These are phyloP conservation scores for Salix brachista DNA, from an alignment of 345 rosid species.

Conservation along the genomic window DNA sequence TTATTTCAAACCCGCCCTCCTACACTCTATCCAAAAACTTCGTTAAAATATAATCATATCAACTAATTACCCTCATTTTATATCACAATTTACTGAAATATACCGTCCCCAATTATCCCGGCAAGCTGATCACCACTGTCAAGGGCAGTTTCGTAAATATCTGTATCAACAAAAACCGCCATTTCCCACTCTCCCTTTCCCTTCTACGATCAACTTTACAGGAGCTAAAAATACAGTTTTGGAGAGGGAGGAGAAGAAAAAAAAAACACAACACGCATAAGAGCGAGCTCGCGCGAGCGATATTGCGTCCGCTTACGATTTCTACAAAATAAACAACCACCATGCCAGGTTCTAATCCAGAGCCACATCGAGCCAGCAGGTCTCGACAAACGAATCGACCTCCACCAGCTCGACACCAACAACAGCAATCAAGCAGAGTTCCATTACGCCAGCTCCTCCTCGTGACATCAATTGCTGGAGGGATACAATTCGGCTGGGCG, in stretches of 20 bases:
- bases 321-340: too few species aligned
- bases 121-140: background rate
- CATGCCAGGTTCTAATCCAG: conserved; percentile 2
- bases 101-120: background rate
- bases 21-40: too few species aligned
- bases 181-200: background rate
- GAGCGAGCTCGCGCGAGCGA: too few species aligned
- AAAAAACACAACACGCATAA: too few species aligned
- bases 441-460: conserved; percentile 64
- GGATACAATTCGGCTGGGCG: conserved; percentile 98
- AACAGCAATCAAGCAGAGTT: conserved; percentile 20
- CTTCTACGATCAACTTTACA: background rate
- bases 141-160: background rate
- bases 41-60: background rate
- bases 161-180: background rate
- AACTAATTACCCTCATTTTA: background rate
- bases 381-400: conserved; percentile 14
- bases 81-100: background rate
- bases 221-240: background rate
- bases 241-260: too few species aligned
- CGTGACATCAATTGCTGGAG: conserved; percentile 88
- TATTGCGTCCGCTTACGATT: too few species aligned
- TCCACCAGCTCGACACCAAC: conserved; percentile 15
- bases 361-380: conserved; percentile 14
- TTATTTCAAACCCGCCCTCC: too few species aligned